Evolutionary conservation across 805 yeast genomes (phyloP).

Genomic region (Candida methanosorbosa): DNA sequence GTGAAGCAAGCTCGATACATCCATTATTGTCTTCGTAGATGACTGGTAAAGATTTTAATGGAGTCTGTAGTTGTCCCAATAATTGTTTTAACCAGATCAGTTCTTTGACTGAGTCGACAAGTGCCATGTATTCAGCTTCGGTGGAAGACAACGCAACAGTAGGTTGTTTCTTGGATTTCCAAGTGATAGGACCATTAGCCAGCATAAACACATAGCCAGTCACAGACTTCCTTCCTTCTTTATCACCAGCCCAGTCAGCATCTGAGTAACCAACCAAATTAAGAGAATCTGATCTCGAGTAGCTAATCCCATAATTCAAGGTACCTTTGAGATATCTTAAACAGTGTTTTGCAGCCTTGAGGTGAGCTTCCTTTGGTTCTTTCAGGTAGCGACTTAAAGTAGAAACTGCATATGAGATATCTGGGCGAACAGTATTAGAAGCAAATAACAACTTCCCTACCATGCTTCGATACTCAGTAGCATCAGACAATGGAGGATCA

Average conservation of each 20-base stretch:
- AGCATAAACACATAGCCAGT: conserved; percentile 5
- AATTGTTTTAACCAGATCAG: conserved; percentile 4
- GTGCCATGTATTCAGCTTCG: conserved; percentile 9
- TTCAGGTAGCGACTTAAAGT: conserved; percentile 15
- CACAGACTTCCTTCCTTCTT: conserved; percentile 5
- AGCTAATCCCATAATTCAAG: conserved; percentile 1
- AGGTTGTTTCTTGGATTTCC: conserved; percentile 10
- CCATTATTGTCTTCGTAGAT: background rate
- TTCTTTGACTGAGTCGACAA: conserved; percentile 6
- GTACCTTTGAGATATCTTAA: conserved; percentile 10
- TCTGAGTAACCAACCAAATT: conserved; percentile 6
- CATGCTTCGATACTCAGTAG: conserved; percentile 1
- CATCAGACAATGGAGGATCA: background rate
- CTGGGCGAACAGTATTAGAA: conserved; percentile 2
- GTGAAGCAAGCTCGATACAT: conserved; percentile 1
- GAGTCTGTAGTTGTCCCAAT: conserved; percentile 2
- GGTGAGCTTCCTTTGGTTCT: conserved; percentile 2
- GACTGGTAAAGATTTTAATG: too few relatives aligned
- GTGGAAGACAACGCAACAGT: conserved; percentile 8
- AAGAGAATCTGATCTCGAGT: background rate
- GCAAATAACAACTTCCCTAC: conserved; percentile 3
- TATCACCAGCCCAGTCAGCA: conserved; percentile 9
- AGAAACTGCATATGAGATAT: conserved; percentile 15
- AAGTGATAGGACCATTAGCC: conserved; percentile 7
- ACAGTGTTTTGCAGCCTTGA: conserved; percentile 5